phyloP scores from a whole-genome alignment of 495 filamentous ascomycete genomes.

The Hypoxylon rickii region DNA sequence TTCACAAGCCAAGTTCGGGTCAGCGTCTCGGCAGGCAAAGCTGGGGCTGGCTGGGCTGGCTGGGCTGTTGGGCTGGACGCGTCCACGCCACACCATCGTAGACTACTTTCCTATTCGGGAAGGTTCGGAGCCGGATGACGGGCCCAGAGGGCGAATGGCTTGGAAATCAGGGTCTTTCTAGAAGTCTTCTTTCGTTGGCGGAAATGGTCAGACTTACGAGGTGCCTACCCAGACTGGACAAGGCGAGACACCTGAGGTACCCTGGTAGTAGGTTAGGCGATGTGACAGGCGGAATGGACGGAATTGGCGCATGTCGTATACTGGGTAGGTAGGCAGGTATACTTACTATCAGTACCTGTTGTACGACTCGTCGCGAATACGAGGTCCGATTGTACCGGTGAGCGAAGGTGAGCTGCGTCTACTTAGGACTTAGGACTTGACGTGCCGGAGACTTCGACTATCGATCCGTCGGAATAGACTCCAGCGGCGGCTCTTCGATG shows the following conservation, averaged over 20 bases:
- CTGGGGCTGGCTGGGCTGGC: not conserved
- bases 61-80: not conserved
- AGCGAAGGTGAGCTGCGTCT: no score
- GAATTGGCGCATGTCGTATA: not conserved
- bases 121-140: constrained; percentile 18
- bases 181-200: no score
- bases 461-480: constrained; percentile 29
- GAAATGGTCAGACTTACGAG: no score
- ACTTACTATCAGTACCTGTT: no score
- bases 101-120: constrained; percentile 24
- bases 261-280: no score
- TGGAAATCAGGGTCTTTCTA: not conserved
- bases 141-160: no score
- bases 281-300: not conserved
- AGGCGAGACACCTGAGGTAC: not conserved
- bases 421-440: not conserved
- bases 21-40: not conserved
- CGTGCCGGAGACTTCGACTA: constrained; percentile 14
- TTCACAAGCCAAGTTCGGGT: no score
- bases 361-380: constrained; percentile 17
- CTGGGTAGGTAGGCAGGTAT: not conserved
- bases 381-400: constrained; percentile 17
- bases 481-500: constrained; percentile 30
- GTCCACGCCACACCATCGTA: no score
- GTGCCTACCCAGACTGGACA: not conserved